Evolutionary conservation across 495 filamentous ascomycete genomes (phyloP).

Genomic region (Aspergillus haitiensis): DNA sequence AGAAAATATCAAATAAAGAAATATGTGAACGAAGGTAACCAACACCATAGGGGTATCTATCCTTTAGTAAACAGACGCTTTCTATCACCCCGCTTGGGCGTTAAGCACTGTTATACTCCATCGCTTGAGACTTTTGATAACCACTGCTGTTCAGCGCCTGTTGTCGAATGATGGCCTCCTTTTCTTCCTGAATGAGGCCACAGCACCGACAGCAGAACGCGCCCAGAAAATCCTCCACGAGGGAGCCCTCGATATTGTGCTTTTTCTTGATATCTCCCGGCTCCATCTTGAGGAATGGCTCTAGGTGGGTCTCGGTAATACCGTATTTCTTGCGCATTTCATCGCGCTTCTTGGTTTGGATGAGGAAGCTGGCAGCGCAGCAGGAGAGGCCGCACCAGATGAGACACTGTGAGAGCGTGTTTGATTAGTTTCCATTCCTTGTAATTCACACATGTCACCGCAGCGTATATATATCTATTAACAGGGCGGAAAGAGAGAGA

Average conservation of each 20-base stretch:
- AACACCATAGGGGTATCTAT: no score
- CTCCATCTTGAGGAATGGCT: constrained; percentile 9
- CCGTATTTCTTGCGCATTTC: constrained; percentile 10
- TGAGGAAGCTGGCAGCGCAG: constrained; percentile 13
- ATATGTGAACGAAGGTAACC: no score
- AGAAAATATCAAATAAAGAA: no score
- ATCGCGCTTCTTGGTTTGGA: constrained; percentile 13
- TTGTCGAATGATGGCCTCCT: constrained; percentile 1
- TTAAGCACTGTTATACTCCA: constrained; percentile 9
- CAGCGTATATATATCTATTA: no score
- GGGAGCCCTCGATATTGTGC: constrained; percentile 6
- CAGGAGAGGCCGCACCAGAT: constrained; percentile 17
- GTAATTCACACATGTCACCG: no score
- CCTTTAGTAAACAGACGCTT: no score
- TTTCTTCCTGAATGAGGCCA: constrained; percentile 14
- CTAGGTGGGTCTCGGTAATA: constrained; percentile 13
- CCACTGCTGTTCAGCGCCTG: background rate
- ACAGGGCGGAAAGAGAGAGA: background rate
- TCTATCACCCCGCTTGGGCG: no score
- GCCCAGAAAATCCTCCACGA: constrained; percentile 15
- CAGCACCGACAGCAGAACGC: constrained; percentile 11
- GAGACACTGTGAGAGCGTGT: constrained; percentile 4
- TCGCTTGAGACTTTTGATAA: constrained; percentile 11
- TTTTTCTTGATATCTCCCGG: constrained; percentile 9
- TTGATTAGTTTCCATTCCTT: background rate